Conservation (phyloP, 1,284 basidiomycete species). For the Ganoderma sinense region DNA sequence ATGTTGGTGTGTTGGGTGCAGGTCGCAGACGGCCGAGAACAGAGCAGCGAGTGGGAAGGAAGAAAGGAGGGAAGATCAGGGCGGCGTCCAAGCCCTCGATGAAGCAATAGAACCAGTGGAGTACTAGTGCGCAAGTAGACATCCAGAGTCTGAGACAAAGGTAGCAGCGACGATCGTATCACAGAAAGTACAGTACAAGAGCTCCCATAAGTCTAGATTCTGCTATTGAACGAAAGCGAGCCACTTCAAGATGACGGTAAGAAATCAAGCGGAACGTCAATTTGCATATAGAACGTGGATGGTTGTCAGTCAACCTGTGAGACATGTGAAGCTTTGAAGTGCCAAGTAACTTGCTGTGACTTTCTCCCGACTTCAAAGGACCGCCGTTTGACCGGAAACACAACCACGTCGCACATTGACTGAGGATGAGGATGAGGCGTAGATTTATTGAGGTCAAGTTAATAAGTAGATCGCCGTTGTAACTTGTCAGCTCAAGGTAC, state of each 20-base stretch:
- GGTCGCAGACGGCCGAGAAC: neutral
- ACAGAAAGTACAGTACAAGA: neutral
- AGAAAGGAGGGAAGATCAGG: neutral
- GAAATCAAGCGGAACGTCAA: neutral
- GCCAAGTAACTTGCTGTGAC: neutral
- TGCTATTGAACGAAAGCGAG: neutral
- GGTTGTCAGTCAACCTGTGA: neutral
- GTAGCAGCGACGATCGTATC: neutral
- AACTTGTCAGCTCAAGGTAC: neutral
- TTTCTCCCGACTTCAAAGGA: no score
- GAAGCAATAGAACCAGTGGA: neutral
- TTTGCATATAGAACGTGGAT: neutral
- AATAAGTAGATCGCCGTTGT: neutral
- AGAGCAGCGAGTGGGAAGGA: neutral
- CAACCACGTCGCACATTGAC: no score
- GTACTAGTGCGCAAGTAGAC: neutral
- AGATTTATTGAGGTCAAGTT: no score
- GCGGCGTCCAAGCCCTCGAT: neutral
- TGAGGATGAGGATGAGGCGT: no score
- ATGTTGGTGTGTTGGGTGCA: slow-evolving; percentile 7
- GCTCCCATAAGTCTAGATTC: neutral
- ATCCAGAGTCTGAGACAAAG: neutral
- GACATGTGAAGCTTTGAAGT: no score
- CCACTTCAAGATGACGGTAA: neutral
- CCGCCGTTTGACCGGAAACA: no score